Base-by-base conservation (phyloP, 352 stramenopile genomes). In the Globisporangium spinosum region DNA sequence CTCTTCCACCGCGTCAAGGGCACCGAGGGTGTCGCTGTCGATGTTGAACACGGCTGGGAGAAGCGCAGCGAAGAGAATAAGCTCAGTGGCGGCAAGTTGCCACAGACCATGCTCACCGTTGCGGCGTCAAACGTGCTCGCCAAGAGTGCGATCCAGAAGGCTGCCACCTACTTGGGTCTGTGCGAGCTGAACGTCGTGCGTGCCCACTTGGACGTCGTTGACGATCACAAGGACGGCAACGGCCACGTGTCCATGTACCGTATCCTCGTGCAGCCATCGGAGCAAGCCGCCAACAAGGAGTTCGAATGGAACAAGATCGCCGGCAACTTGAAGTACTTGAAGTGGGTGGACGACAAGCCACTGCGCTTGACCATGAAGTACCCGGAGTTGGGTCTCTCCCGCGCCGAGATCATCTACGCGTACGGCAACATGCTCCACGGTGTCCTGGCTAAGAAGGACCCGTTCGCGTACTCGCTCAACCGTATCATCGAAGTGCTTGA, bases 341-440 rank as follows among this genome's bases (percentile, higher is more conserved):
- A 94, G 75, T 94, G 85, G 84, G 68, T 94, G 32, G 88, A 95
- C 63, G 83, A 94, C 71, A 85, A 87, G n/a, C 83, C 85, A 20
- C 66, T 96, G 61, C 76, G 82, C 49, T 72, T 97, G 20, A 88
- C 86, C 58, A 78, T 91, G 65, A 85, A 94, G 70, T 74, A 93
- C 75, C 93, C 97, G 65, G 87, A 97, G 32, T 70, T 99, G 49
- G 94, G 95, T 29, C 80, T 99, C 51, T 89, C 82, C 40, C 89
- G 92, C 34, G 89, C 93, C 27, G 96, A 99, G 72, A 89, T 99
- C 70, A 98, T 99, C 72, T 98, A 97, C 60, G 93, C 91, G 17
- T 97, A 99, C 79, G 92, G 84, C 56, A 96, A 96, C 70, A 95
- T 99, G 76, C 79, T 98, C 62, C 97, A 99, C 83, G 92, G 95